phyloP scores from a whole-genome alignment of 1,139 yeast genomes.

The Arxiozyma telluris region DNA sequence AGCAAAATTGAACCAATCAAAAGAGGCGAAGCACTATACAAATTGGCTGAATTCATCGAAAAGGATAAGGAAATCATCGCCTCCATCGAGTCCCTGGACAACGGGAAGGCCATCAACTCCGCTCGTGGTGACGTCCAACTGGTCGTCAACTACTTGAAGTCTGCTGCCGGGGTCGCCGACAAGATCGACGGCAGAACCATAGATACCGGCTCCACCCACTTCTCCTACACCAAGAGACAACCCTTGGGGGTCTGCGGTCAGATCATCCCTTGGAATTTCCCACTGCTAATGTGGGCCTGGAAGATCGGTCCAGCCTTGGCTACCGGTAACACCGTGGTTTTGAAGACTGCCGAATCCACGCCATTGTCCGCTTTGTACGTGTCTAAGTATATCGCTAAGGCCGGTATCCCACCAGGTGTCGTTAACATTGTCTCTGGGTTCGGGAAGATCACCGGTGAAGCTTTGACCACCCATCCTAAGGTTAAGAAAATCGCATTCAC shows the following conservation, averaged over 20 bases:
- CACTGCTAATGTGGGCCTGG: slow-evolving; percentile 71
- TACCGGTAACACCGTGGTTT: slow-evolving; percentile 71
- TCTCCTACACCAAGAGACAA: slow-evolving; percentile 44
- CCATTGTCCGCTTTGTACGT: slow-evolving; percentile 69
- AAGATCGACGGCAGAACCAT: slow-evolving; percentile 57
- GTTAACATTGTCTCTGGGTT: slow-evolving; percentile 64
- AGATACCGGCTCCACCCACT: slow-evolving; percentile 46
- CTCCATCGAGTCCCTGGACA: slow-evolving; percentile 64
- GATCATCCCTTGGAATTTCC: slow-evolving; percentile 86
- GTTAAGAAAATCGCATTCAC: slow-evolving; percentile 76
- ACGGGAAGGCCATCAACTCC: slow-evolving; percentile 57
- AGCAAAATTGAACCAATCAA: slow-evolving; percentile 37
- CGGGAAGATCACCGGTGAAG: slow-evolving; percentile 55
- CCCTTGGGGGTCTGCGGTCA: slow-evolving; percentile 77
- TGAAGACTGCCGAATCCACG: slow-evolving; percentile 77
- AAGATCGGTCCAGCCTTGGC: slow-evolving; percentile 76
- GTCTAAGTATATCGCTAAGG: slow-evolving; percentile 52
- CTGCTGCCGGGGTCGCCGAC: slow-evolving; percentile 73
- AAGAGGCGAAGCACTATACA: slow-evolving; percentile 46
- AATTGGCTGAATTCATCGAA: slow-evolving; percentile 54
- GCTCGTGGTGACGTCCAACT: slow-evolving; percentile 49
- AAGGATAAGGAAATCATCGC: slow-evolving; percentile 44
- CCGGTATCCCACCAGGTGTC: slow-evolving; percentile 77
- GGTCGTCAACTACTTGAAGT: slow-evolving; percentile 48
- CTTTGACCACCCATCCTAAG: slow-evolving; percentile 49